Base-by-base conservation (phyloP, 371 early-diverging fungal species). In the Apophysomyces trapeziformis region DNA sequence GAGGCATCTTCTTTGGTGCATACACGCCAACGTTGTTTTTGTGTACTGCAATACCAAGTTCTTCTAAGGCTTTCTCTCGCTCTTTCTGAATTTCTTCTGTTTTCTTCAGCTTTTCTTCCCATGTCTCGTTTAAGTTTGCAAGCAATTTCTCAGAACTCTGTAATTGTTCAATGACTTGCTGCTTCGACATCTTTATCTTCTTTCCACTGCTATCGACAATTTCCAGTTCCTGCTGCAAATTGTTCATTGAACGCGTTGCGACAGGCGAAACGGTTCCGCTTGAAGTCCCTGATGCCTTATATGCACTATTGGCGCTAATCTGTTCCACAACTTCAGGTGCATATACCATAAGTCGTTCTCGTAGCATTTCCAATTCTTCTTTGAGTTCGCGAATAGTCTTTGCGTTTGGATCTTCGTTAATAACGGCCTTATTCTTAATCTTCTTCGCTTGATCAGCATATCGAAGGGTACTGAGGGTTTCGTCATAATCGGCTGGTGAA, bases 381-480 rank as follows among this genome's bases (percentile, higher is more conserved):
- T 94, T 90, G 44, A 96, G 86, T 68, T 95, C 94, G 37, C 93
- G 86, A 56, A 96, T 91, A 43, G 94, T 72, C 67, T 86, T 90
- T 32, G 90, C 94, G 61, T 91, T 91, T 2, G 94, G 92, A 65
- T 95, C 95, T 75, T 96, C 96, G 69, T 98, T 98, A 38, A 98
- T 91, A 1, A 93, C 87, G 0, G 97, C 96, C 76, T 89, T 92
- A 72, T 95, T 96, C 72, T 93, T 89, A 75, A 98, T 94, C 69
- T 86, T 87, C 79, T 96, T 97, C 57, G 96, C 97, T 50, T 95
- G 91, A 73, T 96, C 95, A 4, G 97, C 98, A 70, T 96, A 99
- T 18, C 97, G 89, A 37, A 99, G 83, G 0, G 99, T 99, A 66
- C 95, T 93, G 14, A 98, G 83, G 0, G 97, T 93, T 81, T 98